Conservation (phyloP, 202 grass and related monocot genomes). For the Panicum hallii region DNA sequence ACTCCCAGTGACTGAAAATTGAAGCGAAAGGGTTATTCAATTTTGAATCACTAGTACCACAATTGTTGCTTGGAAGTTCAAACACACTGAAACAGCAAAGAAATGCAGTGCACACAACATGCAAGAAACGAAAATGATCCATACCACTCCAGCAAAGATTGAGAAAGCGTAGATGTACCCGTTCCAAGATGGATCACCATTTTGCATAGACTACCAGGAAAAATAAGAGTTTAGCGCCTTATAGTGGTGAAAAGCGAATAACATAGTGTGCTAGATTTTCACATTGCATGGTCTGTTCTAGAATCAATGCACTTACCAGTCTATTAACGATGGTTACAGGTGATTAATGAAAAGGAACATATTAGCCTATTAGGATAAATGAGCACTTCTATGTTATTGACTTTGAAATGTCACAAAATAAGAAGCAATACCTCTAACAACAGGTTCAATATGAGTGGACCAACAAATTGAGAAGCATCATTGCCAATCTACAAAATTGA, state of each 20-base stretch:
- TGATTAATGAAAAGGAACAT: constrained; percentile 10
- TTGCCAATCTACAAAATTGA: constrained; percentile 83
- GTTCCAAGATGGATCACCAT: constrained; percentile 78
- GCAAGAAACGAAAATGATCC: constrained; percentile 23
- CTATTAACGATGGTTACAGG: constrained; percentile 3
- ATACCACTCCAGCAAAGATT: constrained; percentile 98
- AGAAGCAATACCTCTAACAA: constrained; percentile 78
- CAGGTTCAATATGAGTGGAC: constrained; percentile 79
- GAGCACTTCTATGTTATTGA: constrained; percentile 10
- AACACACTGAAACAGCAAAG: neutral
- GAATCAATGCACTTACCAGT: constrained; percentile 20
- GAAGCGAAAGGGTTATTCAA: constrained; percentile 25
- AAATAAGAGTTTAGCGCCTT: constrained; percentile 13
- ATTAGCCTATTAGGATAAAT: constrained; percentile 17
- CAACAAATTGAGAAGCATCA: constrained; percentile 98
- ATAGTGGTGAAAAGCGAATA: neutral
- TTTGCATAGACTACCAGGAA: constrained; percentile 89
- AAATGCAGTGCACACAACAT: no score
- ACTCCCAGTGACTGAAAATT: constrained; percentile 78
- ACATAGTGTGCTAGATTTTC: constrained; percentile 5
- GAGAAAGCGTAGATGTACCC: constrained; percentile 94
- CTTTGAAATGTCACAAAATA: constrained; percentile 34
- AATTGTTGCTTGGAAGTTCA: constrained; percentile 32
- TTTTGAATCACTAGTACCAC: neutral
- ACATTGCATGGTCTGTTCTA: constrained; percentile 1